These are phyloP conservation scores for Calocera cornea DNA, from an alignment of 768 basidiomycete species.

Conservation along the genomic window DNA sequence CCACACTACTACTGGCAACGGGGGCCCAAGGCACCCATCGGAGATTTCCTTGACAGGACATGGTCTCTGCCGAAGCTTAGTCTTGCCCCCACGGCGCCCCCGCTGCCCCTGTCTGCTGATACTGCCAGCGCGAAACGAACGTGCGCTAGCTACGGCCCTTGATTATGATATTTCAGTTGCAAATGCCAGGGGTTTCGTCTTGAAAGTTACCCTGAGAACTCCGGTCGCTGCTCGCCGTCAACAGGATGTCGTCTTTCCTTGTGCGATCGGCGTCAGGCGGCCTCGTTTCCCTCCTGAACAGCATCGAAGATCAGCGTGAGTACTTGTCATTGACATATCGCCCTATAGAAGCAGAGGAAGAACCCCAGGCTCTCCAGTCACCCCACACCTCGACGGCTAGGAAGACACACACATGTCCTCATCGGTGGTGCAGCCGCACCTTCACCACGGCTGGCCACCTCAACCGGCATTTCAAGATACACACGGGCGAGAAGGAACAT, in stretches of 20 bases:
- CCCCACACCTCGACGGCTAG: not conserved
- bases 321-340: not conserved
- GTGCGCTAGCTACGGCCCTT: no score
- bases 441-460: conserved; percentile 35
- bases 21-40: no score
- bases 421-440: not conserved
- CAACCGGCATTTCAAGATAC: conserved; percentile 73
- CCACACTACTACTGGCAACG: no score
- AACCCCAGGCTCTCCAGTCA: not conserved
- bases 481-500: conserved; percentile 86
- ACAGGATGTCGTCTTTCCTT: not conserved
- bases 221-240: not conserved
- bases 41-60: no score
- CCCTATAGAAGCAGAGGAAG: not conserved
- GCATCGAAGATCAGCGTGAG: not conserved
- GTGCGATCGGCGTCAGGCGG: not conserved
- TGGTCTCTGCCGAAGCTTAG: no score
- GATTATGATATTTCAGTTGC: no score
- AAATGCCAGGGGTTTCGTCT: no score
- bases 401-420: not conserved
- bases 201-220: not conserved
- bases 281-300: not conserved
- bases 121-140: no score
- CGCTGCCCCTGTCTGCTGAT: no score
- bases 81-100: no score